phyloP scores from a whole-genome alignment of 768 basidiomycete genomes.

The Auriscalpium orientale region DNA sequence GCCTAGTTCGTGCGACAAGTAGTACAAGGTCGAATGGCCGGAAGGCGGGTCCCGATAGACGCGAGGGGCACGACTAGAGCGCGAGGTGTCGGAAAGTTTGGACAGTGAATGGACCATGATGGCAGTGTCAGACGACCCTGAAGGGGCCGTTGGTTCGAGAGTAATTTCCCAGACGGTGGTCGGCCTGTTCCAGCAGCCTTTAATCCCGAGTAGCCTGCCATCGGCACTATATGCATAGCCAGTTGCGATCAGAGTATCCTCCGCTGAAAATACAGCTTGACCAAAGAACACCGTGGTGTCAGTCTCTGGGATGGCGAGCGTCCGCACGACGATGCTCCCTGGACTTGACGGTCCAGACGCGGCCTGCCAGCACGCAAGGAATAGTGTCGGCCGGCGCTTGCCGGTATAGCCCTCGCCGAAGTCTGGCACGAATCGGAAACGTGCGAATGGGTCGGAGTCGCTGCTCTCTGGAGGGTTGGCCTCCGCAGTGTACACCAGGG shows the following conservation, averaged over 20 bases:
- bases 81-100: conserved; percentile 8
- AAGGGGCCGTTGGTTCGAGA: not conserved
- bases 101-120: not conserved
- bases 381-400: conserved; percentile 9
- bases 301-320: not conserved
- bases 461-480: conserved; percentile 8
- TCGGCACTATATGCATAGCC: conserved; percentile 21
- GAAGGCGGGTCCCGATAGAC: not conserved
- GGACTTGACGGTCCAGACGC: not conserved
- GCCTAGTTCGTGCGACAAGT: conserved; percentile 23
- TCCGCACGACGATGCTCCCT: not conserved
- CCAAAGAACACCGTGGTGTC: conserved; percentile 4
- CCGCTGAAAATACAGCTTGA: conserved; percentile 10
- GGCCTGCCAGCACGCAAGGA: conserved; percentile 2
- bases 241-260: conserved; percentile 18
- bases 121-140: not conserved
- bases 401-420: conserved; percentile 12
- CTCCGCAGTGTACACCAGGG: conserved; percentile 14
- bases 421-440: conserved; percentile 11
- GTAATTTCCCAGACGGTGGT: conserved; percentile 20
- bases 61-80: conserved; percentile 16
- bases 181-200: conserved; percentile 24
- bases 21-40: conserved; percentile 11
- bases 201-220: conserved; percentile 23
- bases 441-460: conserved; percentile 5